Evolutionary conservation across 2,329 filamentous ascomycete genomes (phyloP), one percentile per base, ranked within the genome.

Genomic region (Byssoonygena ceratinophila): DNA sequence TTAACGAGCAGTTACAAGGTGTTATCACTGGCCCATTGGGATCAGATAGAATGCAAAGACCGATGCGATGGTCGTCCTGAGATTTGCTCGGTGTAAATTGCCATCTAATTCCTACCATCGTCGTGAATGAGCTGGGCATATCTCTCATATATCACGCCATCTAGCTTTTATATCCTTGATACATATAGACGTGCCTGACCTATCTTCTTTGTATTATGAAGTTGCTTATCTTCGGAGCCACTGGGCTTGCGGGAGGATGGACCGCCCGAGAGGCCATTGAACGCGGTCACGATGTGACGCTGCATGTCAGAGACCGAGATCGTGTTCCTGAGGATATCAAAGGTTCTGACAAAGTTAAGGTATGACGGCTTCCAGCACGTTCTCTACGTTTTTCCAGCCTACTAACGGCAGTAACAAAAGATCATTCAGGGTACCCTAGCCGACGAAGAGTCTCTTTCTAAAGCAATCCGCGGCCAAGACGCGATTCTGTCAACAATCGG

Each of bases 401-500:
- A 7, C 23, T 49, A 25, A 34, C 25, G 22, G 25, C 7, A 4
- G n/a, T 4, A 8, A 32, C 6, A 22, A 47, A n/a, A 56, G 45
- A 58, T 58, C 25, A 46, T 55, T 32, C 31, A 56, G 43, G 56
- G 56, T 12, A 47, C 29, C 22, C 27, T 58, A 4, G 46, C 52
- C 9, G 46, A 56, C 34, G 52, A 58, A 44, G 12, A 41, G 8
- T 48, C 56, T 9, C 56, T 58, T 23, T 54, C 52, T 3, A 27
- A 18, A 9, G 58, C 57, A 6, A 54, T 61, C 39, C 45, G 51
- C 9, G 55, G 53, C 2, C 57, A 60, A 37, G 58, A 61, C 53
- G 59, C 51, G 1, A 51, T 61, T 14, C 47, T 61, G n/a, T 59
- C 58, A 3, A 53, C 54, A 16, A 57, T 61, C 22, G 59, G 59